A percentile compares a stretch with the other conserved stretches of the same genome.
These are phyloP conservation scores for Trichoderma simmonsii DNA, from an alignment of 2,329 filamentous ascomycete genomes.

Conservation along the genomic window DNA sequence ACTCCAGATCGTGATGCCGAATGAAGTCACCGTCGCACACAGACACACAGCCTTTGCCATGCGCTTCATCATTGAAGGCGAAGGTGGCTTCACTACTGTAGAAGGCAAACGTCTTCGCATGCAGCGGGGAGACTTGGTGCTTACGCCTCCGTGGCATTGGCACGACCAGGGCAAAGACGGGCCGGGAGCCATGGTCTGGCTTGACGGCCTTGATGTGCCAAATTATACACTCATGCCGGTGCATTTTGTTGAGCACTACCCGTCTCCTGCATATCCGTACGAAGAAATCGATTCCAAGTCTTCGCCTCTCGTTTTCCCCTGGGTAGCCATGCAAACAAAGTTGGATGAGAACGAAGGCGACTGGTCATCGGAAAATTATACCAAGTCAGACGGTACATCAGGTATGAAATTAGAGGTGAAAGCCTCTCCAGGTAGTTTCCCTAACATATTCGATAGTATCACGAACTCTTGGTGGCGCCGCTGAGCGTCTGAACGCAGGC, in stretches of 20 bases:
- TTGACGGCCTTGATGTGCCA: neutral
- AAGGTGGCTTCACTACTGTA: neutral
- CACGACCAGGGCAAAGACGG: neutral
- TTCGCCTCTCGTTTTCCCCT: neutral
- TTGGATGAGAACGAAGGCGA: neutral
- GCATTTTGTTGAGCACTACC: neutral
- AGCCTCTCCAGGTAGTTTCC: neutral
- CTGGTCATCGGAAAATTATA: neutral
- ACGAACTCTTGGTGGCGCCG: neutral
- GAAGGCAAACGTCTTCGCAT: neutral
- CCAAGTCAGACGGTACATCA: neutral
- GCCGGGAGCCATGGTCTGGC: neutral
- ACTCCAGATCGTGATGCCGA: neutral
- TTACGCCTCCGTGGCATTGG: neutral
- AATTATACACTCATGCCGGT: neutral
- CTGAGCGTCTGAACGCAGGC: neutral
- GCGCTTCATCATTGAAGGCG: neutral
- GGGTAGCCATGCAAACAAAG: neutral
- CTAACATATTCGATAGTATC: neutral
- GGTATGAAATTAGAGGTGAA: neutral
- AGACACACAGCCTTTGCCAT: neutral
- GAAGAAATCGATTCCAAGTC: neutral
- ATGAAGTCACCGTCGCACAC: neutral
- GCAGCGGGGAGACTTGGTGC: neutral
- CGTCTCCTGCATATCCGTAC: neutral